Conservation (phyloP, 2,329 filamentous ascomycete genomes). For the Apiospora sp. region DNA sequence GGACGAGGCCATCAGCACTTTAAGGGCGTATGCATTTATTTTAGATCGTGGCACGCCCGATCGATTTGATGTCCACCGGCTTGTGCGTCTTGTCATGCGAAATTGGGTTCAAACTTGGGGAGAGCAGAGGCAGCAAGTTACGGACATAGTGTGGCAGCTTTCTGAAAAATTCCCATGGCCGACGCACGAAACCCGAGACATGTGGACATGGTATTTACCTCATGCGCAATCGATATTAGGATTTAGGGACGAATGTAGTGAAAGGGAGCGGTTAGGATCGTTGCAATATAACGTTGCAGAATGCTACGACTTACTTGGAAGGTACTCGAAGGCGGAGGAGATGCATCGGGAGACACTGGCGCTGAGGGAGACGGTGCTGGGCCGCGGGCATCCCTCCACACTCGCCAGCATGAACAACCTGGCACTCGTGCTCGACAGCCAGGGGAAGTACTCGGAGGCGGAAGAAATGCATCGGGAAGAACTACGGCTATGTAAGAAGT, state of each 20-base stretch:
- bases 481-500: no score
- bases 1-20: background rate
- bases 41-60: background rate
- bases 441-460: no score
- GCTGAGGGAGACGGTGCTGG: background rate
- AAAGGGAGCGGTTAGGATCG: background rate
- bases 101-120: background rate
- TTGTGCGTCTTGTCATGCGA: background rate
- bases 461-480: no score
- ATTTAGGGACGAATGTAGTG: background rate
- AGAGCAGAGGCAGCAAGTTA: slow-evolving; percentile 1
- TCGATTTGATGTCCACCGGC: slow-evolving; percentile 2
- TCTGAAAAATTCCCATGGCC: background rate
- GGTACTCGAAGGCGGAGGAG: background rate
- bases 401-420: background rate
- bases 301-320: background rate
- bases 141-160: background rate
- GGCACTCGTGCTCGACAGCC: no score
- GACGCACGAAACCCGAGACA: background rate
- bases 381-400: background rate
- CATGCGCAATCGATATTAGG: slow-evolving; percentile 2
- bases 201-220: background rate
- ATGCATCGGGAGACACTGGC: background rate
- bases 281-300: background rate
- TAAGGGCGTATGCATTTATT: slow-evolving; percentile 1